A percentile compares a stretch with the other conserved stretches of the same genome.
phyloP scores from a whole-genome alignment of 139 green algal genomes.

The Marvania coccoides region DNA sequence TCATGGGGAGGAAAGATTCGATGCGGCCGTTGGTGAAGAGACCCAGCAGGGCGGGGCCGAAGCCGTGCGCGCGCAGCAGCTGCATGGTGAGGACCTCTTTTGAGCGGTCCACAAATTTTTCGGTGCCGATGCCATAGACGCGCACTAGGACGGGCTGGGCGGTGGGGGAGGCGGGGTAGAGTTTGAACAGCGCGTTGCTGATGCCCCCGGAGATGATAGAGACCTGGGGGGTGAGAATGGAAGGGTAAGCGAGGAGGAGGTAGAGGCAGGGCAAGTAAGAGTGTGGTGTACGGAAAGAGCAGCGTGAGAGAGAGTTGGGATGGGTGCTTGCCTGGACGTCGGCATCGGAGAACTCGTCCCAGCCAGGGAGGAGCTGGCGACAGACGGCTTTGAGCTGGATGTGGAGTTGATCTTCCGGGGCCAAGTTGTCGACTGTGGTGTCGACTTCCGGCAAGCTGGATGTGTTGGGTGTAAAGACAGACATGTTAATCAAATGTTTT shows the following conservation, averaged over 20 bases:
- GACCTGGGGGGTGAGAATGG: slow-evolving; percentile 28
- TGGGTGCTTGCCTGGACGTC: slow-evolving; percentile 18
- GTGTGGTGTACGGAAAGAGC: neutral
- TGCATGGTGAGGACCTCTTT: slow-evolving; percentile 50
- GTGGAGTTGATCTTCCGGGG: neutral
- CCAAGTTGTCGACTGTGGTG: neutral
- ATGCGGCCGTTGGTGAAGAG: slow-evolving; percentile 77
- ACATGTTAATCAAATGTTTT: no score
- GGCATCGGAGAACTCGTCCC: neutral
- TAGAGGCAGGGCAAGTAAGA: neutral
- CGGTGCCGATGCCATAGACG: slow-evolving; percentile 84
- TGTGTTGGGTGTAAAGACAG: no score
- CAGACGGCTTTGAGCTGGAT: neutral
- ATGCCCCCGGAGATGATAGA: slow-evolving; percentile 74
- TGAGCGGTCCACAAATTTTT: slow-evolving; percentile 72
- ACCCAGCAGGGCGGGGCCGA: slow-evolving; percentile 75
- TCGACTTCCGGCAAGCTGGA: no score
- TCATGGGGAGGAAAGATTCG: slow-evolving; percentile 62
- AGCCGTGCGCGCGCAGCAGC: slow-evolving; percentile 54
- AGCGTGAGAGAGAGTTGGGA: neutral
- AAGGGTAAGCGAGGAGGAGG: neutral
- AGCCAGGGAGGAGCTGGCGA: slow-evolving; percentile 25
- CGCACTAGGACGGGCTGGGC: slow-evolving; percentile 59
- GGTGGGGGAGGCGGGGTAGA: slow-evolving; percentile 12
- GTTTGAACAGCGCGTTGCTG: slow-evolving; percentile 74